Conservation (phyloP, 768 basidiomycete species). For the Kondoa malvinella region DNA sequence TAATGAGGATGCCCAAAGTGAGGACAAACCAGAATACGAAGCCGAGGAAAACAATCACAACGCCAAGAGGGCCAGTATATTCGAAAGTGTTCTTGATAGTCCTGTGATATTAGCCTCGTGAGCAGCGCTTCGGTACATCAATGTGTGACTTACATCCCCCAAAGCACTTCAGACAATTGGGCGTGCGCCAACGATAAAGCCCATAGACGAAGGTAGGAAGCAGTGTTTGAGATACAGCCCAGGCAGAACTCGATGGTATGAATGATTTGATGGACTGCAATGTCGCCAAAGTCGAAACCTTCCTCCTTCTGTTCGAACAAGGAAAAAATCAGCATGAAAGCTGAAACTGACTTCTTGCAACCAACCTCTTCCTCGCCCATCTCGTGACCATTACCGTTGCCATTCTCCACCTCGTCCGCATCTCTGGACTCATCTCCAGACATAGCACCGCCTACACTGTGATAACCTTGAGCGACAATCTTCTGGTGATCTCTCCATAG, state of each 20-base stretch:
- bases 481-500: constrained; percentile 75
- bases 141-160: too few species aligned
- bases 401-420: constrained; percentile 44
- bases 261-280: constrained; percentile 91
- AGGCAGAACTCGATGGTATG: constrained; percentile 97
- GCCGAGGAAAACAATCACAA: constrained; percentile 48
- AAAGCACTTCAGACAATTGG: constrained; percentile 84
- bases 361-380: constrained; percentile 44
- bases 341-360: not conserved
- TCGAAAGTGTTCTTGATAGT: constrained; percentile 37
- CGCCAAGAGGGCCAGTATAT: constrained; percentile 33
- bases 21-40: constrained; percentile 64
- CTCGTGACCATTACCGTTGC: constrained; percentile 45
- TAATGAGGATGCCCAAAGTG: constrained; percentile 49
- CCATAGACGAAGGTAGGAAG: constrained; percentile 55
- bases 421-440: constrained; percentile 44
- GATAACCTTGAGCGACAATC: constrained; percentile 68
- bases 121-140: too few species aligned
- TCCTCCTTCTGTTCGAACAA: constrained; percentile 34
- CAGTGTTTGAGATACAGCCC: constrained; percentile 92
- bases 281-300: constrained; percentile 81
- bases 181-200: constrained; percentile 95
- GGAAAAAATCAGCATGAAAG: constrained; percentile 9
- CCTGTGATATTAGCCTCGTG: too few species aligned
- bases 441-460: constrained; percentile 34